These are phyloP conservation scores for Tolypocladium pustulatum DNA, from an alignment of 2,329 filamentous ascomycete species.

Conservation along the genomic window DNA sequence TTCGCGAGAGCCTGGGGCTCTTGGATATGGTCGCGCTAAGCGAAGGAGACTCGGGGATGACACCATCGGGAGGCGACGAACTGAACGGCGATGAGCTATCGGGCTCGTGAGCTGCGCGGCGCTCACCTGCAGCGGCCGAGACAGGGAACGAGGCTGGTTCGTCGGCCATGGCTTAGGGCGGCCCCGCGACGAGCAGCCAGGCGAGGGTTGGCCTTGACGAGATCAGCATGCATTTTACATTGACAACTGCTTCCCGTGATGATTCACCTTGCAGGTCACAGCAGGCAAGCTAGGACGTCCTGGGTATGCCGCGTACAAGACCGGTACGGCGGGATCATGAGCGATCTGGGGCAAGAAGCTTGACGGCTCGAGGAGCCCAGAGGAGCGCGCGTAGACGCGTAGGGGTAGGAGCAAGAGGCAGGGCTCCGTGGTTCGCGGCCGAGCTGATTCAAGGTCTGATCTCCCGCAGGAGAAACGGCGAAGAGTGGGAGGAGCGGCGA, in stretches of 20 bases:
- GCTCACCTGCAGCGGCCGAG: neutral
- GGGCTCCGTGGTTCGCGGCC: neutral
- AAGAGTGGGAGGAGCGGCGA: neutral
- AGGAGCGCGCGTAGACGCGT: neutral
- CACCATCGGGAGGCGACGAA: slow-evolving; percentile 32
- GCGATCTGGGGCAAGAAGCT: neutral
- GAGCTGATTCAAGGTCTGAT: neutral
- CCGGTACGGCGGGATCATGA: neutral
- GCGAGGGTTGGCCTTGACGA: neutral
- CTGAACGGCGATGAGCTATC: slow-evolving; percentile 27
- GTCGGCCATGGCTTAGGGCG: neutral
- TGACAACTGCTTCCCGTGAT: too few relatives aligned
- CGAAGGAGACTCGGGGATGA: slow-evolving; percentile 37
- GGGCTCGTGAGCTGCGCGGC: slow-evolving; percentile 30
- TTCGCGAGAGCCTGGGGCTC: slow-evolving; percentile 58
- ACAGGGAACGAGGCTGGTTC: neutral
- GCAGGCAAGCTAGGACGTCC: neutral
- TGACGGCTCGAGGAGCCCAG: neutral
- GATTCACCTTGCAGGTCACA: neutral
- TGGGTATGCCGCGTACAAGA: neutral
- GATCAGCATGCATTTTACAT: neutral
- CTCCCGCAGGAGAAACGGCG: neutral
- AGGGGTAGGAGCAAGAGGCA: neutral
- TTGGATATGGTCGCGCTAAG: slow-evolving; percentile 33
- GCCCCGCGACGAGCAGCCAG: neutral